Evolutionary conservation across 2,329 filamentous ascomycete genomes (phyloP).

Genomic region (Trichoderma asperellum): DNA sequence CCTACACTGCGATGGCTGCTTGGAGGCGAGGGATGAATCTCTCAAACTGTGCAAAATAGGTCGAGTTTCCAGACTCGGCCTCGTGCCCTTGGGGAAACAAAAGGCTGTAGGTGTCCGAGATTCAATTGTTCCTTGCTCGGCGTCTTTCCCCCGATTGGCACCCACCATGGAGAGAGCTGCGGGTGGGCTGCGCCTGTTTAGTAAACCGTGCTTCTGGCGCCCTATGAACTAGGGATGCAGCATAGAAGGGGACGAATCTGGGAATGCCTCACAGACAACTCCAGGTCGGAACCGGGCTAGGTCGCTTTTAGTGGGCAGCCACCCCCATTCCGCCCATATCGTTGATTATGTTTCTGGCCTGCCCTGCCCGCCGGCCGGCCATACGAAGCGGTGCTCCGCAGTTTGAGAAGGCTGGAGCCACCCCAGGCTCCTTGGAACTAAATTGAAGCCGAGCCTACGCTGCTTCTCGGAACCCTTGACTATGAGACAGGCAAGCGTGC

Average conservation of each 20-base stretch:
- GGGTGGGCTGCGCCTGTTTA: neutral
- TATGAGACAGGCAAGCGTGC: neutral
- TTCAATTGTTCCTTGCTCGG: neutral
- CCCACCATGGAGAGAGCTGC: neutral
- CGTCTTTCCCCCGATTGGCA: neutral
- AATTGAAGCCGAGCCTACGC: too few relatives aligned
- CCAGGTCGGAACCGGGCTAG: neutral
- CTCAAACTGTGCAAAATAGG: neutral
- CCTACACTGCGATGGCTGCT: neutral
- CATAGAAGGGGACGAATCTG: neutral
- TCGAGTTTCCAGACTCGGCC: neutral
- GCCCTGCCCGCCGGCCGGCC: too few relatives aligned
- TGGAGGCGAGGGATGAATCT: neutral
- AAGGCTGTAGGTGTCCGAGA: neutral
- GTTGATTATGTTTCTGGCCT: neutral
- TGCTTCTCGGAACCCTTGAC: neutral
- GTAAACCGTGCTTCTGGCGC: neutral
- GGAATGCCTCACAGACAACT: neutral
- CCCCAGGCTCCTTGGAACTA: neutral
- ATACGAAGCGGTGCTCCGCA: neutral
- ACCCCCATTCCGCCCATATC: neutral
- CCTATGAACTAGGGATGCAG: neutral
- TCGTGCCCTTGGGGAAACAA: neutral
- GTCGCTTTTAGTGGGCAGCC: neutral
- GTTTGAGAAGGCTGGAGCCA: slow-evolving; percentile 10